Conservation (phyloP, 2,329 filamentous ascomycete genomes). For the Ceratocystis cacaofunesta region DNA sequence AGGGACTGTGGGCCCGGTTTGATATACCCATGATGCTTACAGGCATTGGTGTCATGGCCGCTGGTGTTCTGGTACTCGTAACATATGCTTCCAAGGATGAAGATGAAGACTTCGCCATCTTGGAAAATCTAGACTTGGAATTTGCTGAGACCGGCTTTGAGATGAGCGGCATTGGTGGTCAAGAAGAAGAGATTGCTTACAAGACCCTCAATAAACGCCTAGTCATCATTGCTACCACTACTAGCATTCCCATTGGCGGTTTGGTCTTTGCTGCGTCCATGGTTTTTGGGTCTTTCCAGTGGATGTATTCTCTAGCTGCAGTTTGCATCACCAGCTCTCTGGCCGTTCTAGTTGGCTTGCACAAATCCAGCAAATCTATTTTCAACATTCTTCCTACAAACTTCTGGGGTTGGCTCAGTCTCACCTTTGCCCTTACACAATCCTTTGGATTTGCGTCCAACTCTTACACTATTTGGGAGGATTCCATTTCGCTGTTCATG, state of each 20-base stretch:
- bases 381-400: conserved; percentile 50
- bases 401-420: conserved; percentile 76
- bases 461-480: conserved; percentile 98
- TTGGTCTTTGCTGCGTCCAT: conserved; percentile 21
- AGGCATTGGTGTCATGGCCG: conserved; percentile 56
- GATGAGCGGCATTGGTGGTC: conserved; percentile 27
- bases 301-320: conserved; percentile 23
- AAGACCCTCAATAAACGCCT: conserved; percentile 28
- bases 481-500: conserved; percentile 85
- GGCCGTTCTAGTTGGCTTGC: conserved; percentile 29
- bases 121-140: conserved; percentile 44
- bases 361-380: conserved; percentile 31
- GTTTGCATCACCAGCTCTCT: conserved; percentile 33
- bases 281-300: conserved; percentile 26
- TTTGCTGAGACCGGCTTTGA: conserved; percentile 44
- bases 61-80: conserved; percentile 52
- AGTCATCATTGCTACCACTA: conserved; percentile 25
- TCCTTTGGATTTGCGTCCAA: conserved; percentile 94
- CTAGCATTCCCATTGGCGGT: conserved; percentile 24
- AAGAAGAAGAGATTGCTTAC: conserved; percentile 22
- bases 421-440: conserved; percentile 69
- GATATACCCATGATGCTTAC: conserved; percentile 73
- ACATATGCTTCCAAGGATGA: conserved; percentile 53
- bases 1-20: conserved; percentile 80
- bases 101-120: conserved; percentile 38